Conservation (phyloP, 306 rosid species). For the Bauhinia variegata region DNA sequence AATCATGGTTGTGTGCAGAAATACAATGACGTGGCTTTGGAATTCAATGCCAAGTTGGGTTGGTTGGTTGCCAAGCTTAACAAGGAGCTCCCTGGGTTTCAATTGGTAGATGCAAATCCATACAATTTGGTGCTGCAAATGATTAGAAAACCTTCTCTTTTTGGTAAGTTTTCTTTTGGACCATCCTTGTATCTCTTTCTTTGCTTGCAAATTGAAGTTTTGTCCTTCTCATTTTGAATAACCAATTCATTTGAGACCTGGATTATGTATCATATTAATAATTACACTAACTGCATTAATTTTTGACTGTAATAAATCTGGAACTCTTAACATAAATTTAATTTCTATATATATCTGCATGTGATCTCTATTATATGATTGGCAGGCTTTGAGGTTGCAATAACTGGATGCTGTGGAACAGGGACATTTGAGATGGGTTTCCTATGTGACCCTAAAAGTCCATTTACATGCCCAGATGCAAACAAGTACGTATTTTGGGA, state of each 20-base stretch:
- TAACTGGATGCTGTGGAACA: conserved; percentile 50
- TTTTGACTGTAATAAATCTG: too few species aligned
- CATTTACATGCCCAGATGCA: conserved; percentile 54
- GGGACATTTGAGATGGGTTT: conserved; percentile 52
- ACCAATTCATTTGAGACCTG: too few species aligned
- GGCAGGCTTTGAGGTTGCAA: conserved; percentile 40
- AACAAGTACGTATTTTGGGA: conserved; percentile 55
- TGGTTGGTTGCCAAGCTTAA: conserved; percentile 47
- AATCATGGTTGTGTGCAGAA: conserved; percentile 44
- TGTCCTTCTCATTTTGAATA: too few species aligned
- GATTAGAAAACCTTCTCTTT: conserved; percentile 46
- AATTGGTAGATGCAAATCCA: conserved; percentile 47
- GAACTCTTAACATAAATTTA: too few species aligned
- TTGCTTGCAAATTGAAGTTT: too few species aligned
- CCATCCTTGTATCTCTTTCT: too few species aligned
- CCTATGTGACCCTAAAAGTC: conserved; percentile 38
- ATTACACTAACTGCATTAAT: too few species aligned
- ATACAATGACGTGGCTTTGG: conserved; percentile 56
- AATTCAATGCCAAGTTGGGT: conserved; percentile 56
- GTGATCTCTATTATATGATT: neutral
- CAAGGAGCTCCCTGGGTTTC: conserved; percentile 45
- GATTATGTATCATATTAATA: too few species aligned
- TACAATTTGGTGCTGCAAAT: conserved; percentile 37
- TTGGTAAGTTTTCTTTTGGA: conserved; percentile 40
- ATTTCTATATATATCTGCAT: too few species aligned